Evolutionary conservation across 2,329 filamentous ascomycete species (phyloP), one percentile per base, ranked within the genome.

Genomic region (Ilyonectria robusta): DNA sequence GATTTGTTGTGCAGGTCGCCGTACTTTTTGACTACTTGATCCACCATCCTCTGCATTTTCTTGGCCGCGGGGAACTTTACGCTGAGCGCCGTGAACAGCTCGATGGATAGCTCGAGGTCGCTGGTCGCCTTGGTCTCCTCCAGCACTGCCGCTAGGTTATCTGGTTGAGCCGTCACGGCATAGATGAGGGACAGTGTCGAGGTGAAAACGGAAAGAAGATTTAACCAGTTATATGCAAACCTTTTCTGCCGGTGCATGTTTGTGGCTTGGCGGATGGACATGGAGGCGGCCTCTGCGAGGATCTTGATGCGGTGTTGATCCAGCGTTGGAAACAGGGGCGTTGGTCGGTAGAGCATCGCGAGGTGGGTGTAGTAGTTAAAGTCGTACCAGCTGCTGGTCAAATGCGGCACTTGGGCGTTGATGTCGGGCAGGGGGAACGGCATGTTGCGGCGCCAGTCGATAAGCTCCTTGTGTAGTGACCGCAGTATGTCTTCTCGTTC

Each of bases 321-420:
- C 26, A 83, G 71, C 1, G 76, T 77, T 2, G 83, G 83, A 23
- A 77, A 81, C 0, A 84, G 66, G 1, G 83, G 82, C 1, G 83
- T 84, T 1, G 83, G 84, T 3, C 83, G 75, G 68, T 85, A 85
- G 4, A 85, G 72, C 74, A 83, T 81, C 13, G 80, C 80, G 1
- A 84, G 70, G 55, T 85, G 83, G 0, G 79, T 83, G 67, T 85
- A 84, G 69, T 83, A 85, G 70, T 85, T 85, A 50, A 84, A 80
- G 59, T 85, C 83, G 68, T 82, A 85, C 84, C 83, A 85, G 62
- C 73, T 80, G 8, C 78, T 83, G 46, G 73, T 81, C 3, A 84
- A 73, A 62, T 85, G 84, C 1, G 83, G 83, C 1, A 85, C 82
- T 9, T 76, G 75, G 6, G 75, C 76, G 68, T 79, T 73, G 23